Conservation (phyloP, 208 protist species). For the Trichomonas vaginalis region DNA sequence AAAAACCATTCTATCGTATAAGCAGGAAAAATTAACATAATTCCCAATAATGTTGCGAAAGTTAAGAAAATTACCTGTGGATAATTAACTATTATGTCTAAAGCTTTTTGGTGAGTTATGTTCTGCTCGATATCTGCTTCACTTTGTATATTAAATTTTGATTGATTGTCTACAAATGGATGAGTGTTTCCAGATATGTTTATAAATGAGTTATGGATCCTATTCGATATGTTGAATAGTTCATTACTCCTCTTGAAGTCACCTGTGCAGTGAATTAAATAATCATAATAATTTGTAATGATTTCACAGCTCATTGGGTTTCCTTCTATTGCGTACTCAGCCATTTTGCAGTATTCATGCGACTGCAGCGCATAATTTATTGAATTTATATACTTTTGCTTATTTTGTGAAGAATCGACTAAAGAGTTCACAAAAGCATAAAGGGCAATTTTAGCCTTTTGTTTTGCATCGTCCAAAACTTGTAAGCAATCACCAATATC, state of each 20-base stretch:
- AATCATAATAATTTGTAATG: neutral
- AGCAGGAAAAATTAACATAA: neutral
- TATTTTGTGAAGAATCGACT: neutral
- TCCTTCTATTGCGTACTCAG: neutral
- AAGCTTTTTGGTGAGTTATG: neutral
- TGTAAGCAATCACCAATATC: neutral
- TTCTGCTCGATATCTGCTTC: neutral
- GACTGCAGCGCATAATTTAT: neutral
- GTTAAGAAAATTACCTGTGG: neutral
- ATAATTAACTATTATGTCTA: neutral
- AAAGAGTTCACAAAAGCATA: neutral
- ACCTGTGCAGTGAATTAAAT: neutral
- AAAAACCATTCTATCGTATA: neutral
- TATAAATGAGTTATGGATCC: neutral
- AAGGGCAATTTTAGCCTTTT: neutral
- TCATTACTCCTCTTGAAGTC: neutral
- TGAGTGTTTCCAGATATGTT: neutral
- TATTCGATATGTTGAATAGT: neutral
- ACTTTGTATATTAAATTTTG: neutral
- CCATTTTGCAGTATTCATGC: neutral
- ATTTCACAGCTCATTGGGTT: neutral
- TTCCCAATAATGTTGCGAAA: neutral
- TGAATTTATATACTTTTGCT: neutral
- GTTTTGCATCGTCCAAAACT: neutral
- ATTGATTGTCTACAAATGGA: neutral